Percentiles rank a stretch among this genome's conserved stretches.
phyloP scores from a whole-genome alignment of 2,329 filamentous ascomycete species.

The Dichotomopilus funicola region DNA sequence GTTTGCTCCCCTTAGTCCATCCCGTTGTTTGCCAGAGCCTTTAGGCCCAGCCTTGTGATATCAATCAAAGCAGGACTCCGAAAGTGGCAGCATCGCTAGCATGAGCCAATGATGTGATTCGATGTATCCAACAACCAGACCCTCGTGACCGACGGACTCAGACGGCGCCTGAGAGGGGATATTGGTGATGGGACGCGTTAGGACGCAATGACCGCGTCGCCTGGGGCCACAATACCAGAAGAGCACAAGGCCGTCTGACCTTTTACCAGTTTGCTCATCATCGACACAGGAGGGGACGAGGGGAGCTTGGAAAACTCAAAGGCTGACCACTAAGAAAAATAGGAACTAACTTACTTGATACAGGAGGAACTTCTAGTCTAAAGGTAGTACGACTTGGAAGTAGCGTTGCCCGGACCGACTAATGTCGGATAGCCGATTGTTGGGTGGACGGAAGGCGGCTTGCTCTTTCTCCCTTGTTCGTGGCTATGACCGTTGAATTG shows the following conservation, averaged over 20 bases:
- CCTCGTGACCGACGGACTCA: slow-evolving; percentile 17
- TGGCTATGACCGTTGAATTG: too few relatives aligned
- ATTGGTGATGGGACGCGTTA: slow-evolving; percentile 20
- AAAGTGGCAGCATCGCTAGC: slow-evolving; percentile 35
- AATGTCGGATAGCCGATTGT: too few relatives aligned
- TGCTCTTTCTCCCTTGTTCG: too few relatives aligned
- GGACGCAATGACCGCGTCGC: slow-evolving; percentile 21
- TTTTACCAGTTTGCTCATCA: slow-evolving; percentile 45
- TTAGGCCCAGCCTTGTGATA: slow-evolving; percentile 49
- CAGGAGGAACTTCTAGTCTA: too few relatives aligned
- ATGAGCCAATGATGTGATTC: slow-evolving; percentile 16
- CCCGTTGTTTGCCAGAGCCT: slow-evolving; percentile 25
- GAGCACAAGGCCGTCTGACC: slow-evolving; percentile 36
- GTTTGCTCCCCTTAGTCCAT: slow-evolving; percentile 5
- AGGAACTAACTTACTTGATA: not conserved
- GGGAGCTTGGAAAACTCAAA: not conserved
- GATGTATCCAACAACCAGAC: slow-evolving; percentile 20
- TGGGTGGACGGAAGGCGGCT: too few relatives aligned
- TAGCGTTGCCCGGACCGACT: too few relatives aligned
- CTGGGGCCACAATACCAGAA: slow-evolving; percentile 33
- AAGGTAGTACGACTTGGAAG: too few relatives aligned
- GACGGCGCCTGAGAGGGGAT: slow-evolving; percentile 13
- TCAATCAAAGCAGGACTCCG: slow-evolving; percentile 45
- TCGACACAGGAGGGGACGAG: slow-evolving; percentile 26
- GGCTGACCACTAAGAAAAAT: not conserved